Evolutionary conservation across 441 rosid genomes (phyloP), one percentile per base, ranked within the genome.

Genomic region (Mallotus japonicus): DNA sequence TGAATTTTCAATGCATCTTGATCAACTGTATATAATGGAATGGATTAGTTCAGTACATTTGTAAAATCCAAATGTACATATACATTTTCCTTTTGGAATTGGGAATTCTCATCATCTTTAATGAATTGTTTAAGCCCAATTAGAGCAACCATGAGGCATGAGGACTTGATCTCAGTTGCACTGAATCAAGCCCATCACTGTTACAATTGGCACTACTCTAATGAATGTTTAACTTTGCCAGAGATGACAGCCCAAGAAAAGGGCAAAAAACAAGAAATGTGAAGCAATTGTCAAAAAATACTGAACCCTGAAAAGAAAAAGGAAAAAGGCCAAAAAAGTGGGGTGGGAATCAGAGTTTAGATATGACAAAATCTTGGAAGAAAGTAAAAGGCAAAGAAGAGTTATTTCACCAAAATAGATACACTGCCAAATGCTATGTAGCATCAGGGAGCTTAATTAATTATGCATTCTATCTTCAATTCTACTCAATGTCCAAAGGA

Each of bases 321-420:
- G 28, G 53, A 4, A 20, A 46, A 14, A 58, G 37, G 62, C 4
- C 14, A 17, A 4, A 10, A 14, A 40, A 8, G 50, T 16, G 42
- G 20, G 28, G 2, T 24, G 56, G 44, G 40, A 47, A 49, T 66
- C 70, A 66, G 70, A 17, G 51, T 22, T 24, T 59, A 28, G 59
- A 71, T 49, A 70, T 28, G 74, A 40, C 66, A 71, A 71, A 58
- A 60, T 49, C 67, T 71, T 71, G 59, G 54, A 60, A 59, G 40
- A 17, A n/a, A n/a, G 67, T 24, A 34, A 37, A 61, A 69, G 34
- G 14, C 13, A 16, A 14, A 20, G 14, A 24, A 40, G 63, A 40
- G 63, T 20, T 8, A 8, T 37, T 4, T 40, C 19, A 19, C 40
- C 72, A 44, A 69, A 69, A 57, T 59, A 69, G 54, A 46, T 69